Evolutionary conservation across 208 protist species (phyloP), one percentile per base, ranked within the genome.

Genomic region (Acanthamoeba culbertsoni): DNA sequence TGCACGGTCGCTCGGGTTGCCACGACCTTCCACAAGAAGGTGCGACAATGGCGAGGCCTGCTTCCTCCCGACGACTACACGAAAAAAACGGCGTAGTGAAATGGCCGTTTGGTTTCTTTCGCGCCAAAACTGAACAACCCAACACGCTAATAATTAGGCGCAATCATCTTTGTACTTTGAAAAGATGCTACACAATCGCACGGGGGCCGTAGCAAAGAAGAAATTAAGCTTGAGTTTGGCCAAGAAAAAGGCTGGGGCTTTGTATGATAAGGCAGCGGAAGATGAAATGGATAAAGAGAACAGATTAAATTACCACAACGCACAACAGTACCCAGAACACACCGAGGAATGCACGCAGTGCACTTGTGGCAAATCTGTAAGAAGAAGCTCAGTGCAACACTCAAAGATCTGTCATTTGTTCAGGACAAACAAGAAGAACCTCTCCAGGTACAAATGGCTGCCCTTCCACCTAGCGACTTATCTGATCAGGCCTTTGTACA

Each of bases 211-310:
- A 26, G 26, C 20, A 8, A 40, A 1, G 63, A 73, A 43, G 63
- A 73, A 43, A 28, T 18, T 73, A 0, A 73, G 35, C 35, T 45
- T 73, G 63, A 73, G 63, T 33, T 18, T 68, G 28, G 12, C 59
- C n/a, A 18, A 55, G 48, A 55, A 8, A 55, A 68, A 68, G 59
- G 20, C 48, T 35, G 57, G 33, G 59, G 28, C 28, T 37, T 5
- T 31, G 20, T 2, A 55, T 23, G 55, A 63, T 63, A n/a, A 63
- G 55, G 51, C 51, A 23, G 16, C 14, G 51, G 51, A 59, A 59
- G 23, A n/a, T 23, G 73, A 84, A 33, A 55, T 73, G 63, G 63
- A 84, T 43, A 84, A 84, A 42, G 73, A 84, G 42, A 84, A 84
- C 73, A 84, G 40, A 12, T 55, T 84, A 8, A n/a, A 84, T 37